These are phyloP conservation scores for Akanthomyces dipterigenus DNA, from an alignment of 2,329 filamentous ascomycete species.

Conservation along the genomic window DNA sequence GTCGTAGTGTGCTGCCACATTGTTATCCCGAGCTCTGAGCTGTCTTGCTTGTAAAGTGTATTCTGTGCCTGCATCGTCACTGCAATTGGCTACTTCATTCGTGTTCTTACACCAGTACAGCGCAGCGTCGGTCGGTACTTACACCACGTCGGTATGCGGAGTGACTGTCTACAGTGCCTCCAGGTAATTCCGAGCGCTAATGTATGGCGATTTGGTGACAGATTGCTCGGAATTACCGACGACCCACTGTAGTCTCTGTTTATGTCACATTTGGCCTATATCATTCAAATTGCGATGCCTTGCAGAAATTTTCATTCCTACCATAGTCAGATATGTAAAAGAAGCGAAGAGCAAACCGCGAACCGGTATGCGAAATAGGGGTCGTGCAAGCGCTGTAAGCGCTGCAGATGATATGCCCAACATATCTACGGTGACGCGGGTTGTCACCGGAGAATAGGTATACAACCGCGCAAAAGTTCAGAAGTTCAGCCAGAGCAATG, in stretches of 20 bases:
- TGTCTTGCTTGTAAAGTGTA: neutral
- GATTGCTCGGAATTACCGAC: too few relatives aligned
- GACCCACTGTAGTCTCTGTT: neutral
- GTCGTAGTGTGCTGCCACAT: neutral
- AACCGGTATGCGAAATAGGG: too few relatives aligned
- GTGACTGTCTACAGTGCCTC: too few relatives aligned
- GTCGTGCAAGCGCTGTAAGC: too few relatives aligned
- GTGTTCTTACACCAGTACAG: neutral
- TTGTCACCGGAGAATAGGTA: neutral
- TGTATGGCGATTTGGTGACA: too few relatives aligned
- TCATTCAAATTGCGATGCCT: neutral
- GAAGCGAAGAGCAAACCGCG: neutral
- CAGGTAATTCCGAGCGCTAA: too few relatives aligned
- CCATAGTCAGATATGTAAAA: neutral
- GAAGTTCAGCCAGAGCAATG: constrained; percentile 4
- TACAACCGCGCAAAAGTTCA: neutral
- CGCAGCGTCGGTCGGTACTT: neutral
- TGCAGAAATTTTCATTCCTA: neutral
- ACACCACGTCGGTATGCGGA: neutral
- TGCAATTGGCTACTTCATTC: neutral
- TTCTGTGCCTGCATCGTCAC: neutral
- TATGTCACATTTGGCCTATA: neutral
- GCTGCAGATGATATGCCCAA: too few relatives aligned
- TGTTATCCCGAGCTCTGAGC: neutral
- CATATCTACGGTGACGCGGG: too few relatives aligned